Evolutionary conservation across 768 basidiomycete species (phyloP).

Genomic region (Guyanaporus albipodus): DNA sequence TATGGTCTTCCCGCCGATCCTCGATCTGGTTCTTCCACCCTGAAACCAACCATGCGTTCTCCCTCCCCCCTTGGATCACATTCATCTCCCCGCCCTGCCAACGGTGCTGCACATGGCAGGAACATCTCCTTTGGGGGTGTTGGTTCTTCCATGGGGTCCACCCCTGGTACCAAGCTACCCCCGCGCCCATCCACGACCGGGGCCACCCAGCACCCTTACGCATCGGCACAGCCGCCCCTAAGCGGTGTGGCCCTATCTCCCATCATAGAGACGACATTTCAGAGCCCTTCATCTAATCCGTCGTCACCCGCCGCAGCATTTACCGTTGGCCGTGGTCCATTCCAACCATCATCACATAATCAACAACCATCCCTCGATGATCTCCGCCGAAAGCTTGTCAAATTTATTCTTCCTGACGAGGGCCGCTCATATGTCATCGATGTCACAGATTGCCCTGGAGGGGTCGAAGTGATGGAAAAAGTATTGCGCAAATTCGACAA

Average conservation of each 20-base stretch:
- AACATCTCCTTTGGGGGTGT: slow-evolving; percentile 48
- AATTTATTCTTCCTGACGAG: slow-evolving; percentile 83
- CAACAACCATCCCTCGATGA: slow-evolving; percentile 64
- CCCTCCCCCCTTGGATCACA: slow-evolving; percentile 26
- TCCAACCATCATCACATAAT: slow-evolving; percentile 42
- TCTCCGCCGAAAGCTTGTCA: slow-evolving; percentile 78
- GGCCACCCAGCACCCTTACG: slow-evolving; percentile 55
- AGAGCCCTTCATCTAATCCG: slow-evolving; percentile 29
- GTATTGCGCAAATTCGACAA: slow-evolving; percentile 91
- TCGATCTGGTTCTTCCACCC: slow-evolving; percentile 47
- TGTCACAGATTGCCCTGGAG: slow-evolving; percentile 73
- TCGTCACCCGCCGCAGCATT: slow-evolving; percentile 57
- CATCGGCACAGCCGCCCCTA: slow-evolving; percentile 45
- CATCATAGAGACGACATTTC: slow-evolving; percentile 66
- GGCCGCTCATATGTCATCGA: slow-evolving; percentile 75
- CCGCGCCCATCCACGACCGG: slow-evolving; percentile 41
- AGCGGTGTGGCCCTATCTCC: slow-evolving; percentile 56
- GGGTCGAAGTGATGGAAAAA: slow-evolving; percentile 82
- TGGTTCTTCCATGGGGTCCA: slow-evolving; percentile 36
- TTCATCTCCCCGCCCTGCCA: slow-evolving; percentile 37
- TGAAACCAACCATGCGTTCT: slow-evolving; percentile 38
- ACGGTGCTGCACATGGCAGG: slow-evolving; percentile 46
- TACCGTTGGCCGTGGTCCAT: slow-evolving; percentile 59
- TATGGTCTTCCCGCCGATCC: slow-evolving; percentile 62
- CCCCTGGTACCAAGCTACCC: slow-evolving; percentile 39